phyloP scores from a whole-genome alignment of 768 basidiomycete genomes.

The Boletus reticuloceps region DNA sequence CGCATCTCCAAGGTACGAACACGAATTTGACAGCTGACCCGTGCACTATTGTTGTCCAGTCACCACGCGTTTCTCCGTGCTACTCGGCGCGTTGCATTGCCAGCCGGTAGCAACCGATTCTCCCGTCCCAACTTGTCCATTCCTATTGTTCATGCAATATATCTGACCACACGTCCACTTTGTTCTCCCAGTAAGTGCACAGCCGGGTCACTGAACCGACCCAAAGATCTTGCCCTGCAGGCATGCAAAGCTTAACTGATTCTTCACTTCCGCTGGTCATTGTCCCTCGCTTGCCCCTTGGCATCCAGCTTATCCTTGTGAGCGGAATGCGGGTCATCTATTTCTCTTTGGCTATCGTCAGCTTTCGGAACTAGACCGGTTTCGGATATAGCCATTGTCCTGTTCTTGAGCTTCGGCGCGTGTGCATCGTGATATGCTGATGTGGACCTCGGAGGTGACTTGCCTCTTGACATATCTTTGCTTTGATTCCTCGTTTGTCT shows the following conservation, averaged over 20 bases:
- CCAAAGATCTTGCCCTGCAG: constrained; percentile 1
- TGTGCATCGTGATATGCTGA: constrained; percentile 14
- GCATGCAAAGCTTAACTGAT: constrained; percentile 16
- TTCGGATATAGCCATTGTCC: constrained; percentile 36
- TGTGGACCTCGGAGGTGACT: constrained; percentile 12
- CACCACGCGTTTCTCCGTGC: background rate
- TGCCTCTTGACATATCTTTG: constrained; percentile 17
- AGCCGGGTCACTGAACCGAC: background rate
- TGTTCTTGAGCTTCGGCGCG: constrained; percentile 17
- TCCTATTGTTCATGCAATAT: constrained; percentile 26
- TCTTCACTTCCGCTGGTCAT: constrained; percentile 14
- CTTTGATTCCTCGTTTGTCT: constrained; percentile 19
- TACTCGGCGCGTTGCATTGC: background rate
- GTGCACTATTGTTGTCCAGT: constrained; percentile 21
- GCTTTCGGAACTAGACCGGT: constrained; percentile 35
- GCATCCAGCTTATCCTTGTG: constrained; percentile 8
- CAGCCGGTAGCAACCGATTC: constrained; percentile 13
- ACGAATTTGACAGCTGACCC: constrained; percentile 13
- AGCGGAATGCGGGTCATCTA: constrained; percentile 19
- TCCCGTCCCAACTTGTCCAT: constrained; percentile 16
- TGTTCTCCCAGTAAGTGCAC: constrained; percentile 15
- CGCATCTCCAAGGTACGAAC: constrained; percentile 32
- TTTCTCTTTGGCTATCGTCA: constrained; percentile 10
- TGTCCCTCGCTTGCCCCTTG: constrained; percentile 8
- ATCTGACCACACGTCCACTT: constrained; percentile 8